phyloP scores from a whole-genome alignment of 352 stramenopile genomes.

The Phytophthora citricola region DNA sequence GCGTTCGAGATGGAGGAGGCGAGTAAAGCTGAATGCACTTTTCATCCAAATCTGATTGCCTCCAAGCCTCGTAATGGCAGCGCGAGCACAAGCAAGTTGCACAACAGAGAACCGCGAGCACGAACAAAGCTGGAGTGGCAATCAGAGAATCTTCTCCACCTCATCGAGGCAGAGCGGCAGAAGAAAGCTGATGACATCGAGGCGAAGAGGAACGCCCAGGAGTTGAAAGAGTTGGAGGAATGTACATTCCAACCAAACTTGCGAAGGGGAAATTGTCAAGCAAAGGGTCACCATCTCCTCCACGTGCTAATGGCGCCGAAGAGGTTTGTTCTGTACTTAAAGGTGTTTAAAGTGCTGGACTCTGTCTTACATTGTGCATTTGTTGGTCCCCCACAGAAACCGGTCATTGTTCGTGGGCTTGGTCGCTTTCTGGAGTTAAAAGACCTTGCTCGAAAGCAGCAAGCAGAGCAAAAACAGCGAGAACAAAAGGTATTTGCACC shows the following conservation, averaged over 20 bases:
- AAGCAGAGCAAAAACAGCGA: slow-evolving; percentile 65
- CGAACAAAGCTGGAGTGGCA: slow-evolving; percentile 49
- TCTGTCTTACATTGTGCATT: not conserved
- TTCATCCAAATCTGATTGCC: slow-evolving; percentile 56
- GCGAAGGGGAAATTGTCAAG: slow-evolving; percentile 10
- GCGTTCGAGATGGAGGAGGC: slow-evolving; percentile 73
- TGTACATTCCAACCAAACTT: slow-evolving; percentile 86
- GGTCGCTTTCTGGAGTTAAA: slow-evolving; percentile 79
- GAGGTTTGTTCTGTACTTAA: slow-evolving; percentile 16
- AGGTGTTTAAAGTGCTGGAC: not conserved
- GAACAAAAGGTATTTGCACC: slow-evolving; percentile 70
- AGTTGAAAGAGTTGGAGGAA: slow-evolving; percentile 74
- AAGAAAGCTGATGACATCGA: slow-evolving; percentile 67
- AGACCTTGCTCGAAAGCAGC: slow-evolving; percentile 71
- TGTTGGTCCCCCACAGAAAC: slow-evolving; percentile 29
- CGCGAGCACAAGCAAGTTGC: slow-evolving; percentile 57
- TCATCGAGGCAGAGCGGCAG: slow-evolving; percentile 68
- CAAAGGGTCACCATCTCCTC: slow-evolving; percentile 29
- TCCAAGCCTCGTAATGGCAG: slow-evolving; percentile 28
- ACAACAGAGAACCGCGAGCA: slow-evolving; percentile 28
- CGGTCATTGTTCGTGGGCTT: slow-evolving; percentile 82
- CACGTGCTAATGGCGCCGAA: slow-evolving; percentile 2
- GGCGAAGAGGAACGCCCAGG: slow-evolving; percentile 58
- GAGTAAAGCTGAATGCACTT: slow-evolving; percentile 75
- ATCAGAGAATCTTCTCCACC: slow-evolving; percentile 70